Evolutionary conservation across 2,329 filamentous ascomycete species (phyloP).

Genomic region (Venturia aucupariae): DNA sequence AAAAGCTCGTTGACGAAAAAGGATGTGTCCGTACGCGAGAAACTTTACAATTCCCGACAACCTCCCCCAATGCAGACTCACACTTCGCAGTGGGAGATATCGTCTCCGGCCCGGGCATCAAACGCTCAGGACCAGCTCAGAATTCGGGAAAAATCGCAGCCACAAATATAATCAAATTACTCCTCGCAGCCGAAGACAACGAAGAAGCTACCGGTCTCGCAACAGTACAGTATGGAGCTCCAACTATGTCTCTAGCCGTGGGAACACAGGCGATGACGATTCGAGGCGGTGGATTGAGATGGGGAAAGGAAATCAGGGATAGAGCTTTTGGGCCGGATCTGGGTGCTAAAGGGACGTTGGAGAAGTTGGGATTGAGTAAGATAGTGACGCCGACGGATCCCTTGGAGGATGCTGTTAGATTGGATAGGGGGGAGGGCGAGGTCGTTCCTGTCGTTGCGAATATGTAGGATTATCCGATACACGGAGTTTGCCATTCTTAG

Average conservation of each 20-base stretch:
- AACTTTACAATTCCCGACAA: slow-evolving; percentile 41
- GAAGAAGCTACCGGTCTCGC: neutral
- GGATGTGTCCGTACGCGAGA: slow-evolving; percentile 56
- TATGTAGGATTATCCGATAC: neutral
- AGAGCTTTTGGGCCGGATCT: slow-evolving; percentile 13
- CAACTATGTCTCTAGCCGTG: slow-evolving; percentile 13
- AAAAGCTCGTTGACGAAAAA: slow-evolving; percentile 49
- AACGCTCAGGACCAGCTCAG: slow-evolving; percentile 68
- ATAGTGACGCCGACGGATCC: neutral
- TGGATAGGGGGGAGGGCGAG: neutral
- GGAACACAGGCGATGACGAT: slow-evolving; percentile 13
- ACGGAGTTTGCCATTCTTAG: too few relatives aligned
- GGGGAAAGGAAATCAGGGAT: slow-evolving; percentile 11
- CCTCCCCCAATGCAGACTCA: slow-evolving; percentile 45
- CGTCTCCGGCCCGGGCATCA: slow-evolving; percentile 65
- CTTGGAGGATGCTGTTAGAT: slow-evolving; percentile 1
- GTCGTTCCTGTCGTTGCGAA: neutral
- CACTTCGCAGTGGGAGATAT: slow-evolving; percentile 67
- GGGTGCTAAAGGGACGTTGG: slow-evolving; percentile 11
- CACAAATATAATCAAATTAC: slow-evolving; percentile 45
- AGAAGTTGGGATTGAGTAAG: slow-evolving; percentile 10
- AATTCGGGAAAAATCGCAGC: slow-evolving; percentile 60
- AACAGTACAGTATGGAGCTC: neutral
- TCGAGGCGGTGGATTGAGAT: slow-evolving; percentile 5
- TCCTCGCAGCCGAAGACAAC: slow-evolving; percentile 9